Evolutionary conservation across 2,329 filamentous ascomycete genomes (phyloP), one percentile per base, ranked within the genome.

Genomic region (Fusarium nanum): DNA sequence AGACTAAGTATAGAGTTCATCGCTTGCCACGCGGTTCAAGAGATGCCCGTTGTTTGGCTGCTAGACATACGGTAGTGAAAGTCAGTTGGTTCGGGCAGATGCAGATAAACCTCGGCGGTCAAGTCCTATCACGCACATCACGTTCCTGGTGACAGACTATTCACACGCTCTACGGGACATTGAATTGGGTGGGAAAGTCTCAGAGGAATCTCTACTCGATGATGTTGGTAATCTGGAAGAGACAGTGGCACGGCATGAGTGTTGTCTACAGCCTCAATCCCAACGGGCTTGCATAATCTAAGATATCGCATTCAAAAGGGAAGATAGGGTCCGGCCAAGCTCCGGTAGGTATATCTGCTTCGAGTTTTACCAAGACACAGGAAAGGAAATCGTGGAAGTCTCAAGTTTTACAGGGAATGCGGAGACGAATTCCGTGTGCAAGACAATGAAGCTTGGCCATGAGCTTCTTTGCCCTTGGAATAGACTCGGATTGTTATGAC

Each of bases 361-460:
- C 10, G 47, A 58, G 20, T 30, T 57, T 32, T 25, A 37, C 41
- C 22, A 28, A 65, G 55, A 56, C 64, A 58, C 9, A 18, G 53
- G 23, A 59, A 46, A 18, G 28, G 34, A 22, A 50, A 23, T 23
- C 16, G 34, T 12, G 40, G 30, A 66, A 32, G 42, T 32, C 37
- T 50, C 32, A 44, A 12, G 23, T 46, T n/a, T 28, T 16, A 22
- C 13, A 54, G 49, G 45, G 49, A 52, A 30, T 67, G 30, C 27
- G 30, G 44, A 50, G 50, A 40, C 22, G 18, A 37, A 53, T 59
- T 67, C 64, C 62, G 32, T 34, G 23, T 40, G n/a, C 34, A 67
- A 49, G 56, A 54, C 61, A 44, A 50, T 12, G 61, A 67, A 67
- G 61, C 64, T 67, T 67, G 44, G 49, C 56, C 23, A 37, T 61